These are phyloP conservation scores for Heliosperma pusillum DNA, from an alignment of 148 eudicot genomes.

Conservation along the genomic window DNA sequence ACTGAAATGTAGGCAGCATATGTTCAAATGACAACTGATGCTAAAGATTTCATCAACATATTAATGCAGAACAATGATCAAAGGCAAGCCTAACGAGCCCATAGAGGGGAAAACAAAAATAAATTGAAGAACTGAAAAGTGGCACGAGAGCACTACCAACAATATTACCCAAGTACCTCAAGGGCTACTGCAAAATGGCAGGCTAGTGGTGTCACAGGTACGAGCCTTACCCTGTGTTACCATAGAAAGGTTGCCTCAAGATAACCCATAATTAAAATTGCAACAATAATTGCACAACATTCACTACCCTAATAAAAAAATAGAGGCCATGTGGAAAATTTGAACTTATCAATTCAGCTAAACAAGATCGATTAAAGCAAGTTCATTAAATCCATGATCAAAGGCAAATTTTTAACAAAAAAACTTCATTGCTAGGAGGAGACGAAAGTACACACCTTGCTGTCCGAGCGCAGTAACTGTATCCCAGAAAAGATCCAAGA, in stretches of 20 bases:
- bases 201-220: background rate
- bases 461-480: slow-evolving; percentile 69
- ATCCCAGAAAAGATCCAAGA: slow-evolving; percentile 19
- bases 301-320: too few relatives aligned
- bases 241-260: background rate
- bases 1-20: too few relatives aligned
- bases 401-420: background rate
- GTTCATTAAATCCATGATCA: background rate
- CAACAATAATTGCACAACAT: background rate
- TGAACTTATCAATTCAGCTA: background rate
- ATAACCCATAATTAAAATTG: background rate
- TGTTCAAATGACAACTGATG: too few relatives aligned
- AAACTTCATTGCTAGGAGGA: slow-evolving; percentile 1
- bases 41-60: too few relatives aligned
- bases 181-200: background rate
- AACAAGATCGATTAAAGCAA: background rate
- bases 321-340: background rate
- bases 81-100: too few relatives aligned
- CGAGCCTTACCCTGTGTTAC: background rate
- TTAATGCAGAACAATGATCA: too few relatives aligned
- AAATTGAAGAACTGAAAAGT: background rate
- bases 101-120: background rate
- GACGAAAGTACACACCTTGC: slow-evolving; percentile 48
- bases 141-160: background rate
- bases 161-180: background rate